phyloP scores from a whole-genome alignment of 345 rosid species.

The Barbarea vulgaris region DNA sequence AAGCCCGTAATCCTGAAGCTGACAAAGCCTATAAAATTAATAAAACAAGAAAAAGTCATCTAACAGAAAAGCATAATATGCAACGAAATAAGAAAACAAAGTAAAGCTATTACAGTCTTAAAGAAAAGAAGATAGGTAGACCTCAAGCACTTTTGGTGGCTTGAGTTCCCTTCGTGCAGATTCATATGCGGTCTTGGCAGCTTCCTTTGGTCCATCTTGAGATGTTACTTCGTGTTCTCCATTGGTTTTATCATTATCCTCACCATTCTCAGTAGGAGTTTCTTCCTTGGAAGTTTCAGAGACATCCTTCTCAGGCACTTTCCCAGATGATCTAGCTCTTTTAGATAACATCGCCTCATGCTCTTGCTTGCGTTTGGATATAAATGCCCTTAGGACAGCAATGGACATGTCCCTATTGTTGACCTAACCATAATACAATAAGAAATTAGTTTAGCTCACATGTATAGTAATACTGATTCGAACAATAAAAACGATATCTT shows the following conservation, averaged over 20 bases:
- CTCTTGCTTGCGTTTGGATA: conserved; percentile 73
- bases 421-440: conserved; percentile 54
- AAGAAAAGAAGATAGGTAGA: conserved; percentile 35
- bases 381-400: conserved; percentile 84
- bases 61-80: not conserved
- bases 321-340: conserved; percentile 57
- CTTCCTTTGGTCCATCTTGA: conserved; percentile 55
- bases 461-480: not conserved
- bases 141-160: conserved; percentile 95
- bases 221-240: conserved; percentile 49
- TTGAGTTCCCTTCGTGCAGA: conserved; percentile 61
- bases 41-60: conserved; percentile 10
- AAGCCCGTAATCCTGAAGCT: conserved; percentile 94
- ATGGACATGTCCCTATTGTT: conserved; percentile 93
- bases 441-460: conserved; percentile 20
- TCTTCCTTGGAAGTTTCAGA: conserved; percentile 45
- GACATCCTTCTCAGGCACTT: conserved; percentile 50
- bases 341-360: conserved; percentile 67
- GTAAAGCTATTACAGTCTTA: not conserved
- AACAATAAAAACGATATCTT: not conserved
- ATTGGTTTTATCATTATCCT: conserved; percentile 45
- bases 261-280: conserved; percentile 37
- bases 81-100: not conserved
- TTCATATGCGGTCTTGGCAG: conserved; percentile 48
- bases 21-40: conserved; percentile 72